These are phyloP conservation scores for Edaphochlamys debaryana DNA, from an alignment of 139 green algal genomes.

Conservation along the genomic window DNA sequence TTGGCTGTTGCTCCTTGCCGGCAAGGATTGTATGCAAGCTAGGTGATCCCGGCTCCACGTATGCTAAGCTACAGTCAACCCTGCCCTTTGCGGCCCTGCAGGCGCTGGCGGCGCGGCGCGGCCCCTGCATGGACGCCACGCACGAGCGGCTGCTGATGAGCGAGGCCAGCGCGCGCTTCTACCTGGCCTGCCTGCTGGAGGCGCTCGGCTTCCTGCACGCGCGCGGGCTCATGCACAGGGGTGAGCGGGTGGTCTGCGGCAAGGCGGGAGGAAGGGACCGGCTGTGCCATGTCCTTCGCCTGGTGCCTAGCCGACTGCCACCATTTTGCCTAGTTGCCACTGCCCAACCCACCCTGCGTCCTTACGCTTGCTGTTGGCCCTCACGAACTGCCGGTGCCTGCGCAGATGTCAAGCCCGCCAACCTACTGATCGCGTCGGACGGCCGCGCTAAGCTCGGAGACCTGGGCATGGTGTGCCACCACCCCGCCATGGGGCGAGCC, in stretches of 20 bases:
- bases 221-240: slow-evolving; percentile 3
- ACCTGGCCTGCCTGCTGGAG: slow-evolving; percentile 32
- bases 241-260: neutral
- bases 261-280: neutral
- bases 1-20: too few species aligned
- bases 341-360: too few species aligned
- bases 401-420: slow-evolving; percentile 34
- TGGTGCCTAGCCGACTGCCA: neutral
- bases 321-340: too few species aligned
- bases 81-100: neutral
- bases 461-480: slow-evolving; percentile 41
- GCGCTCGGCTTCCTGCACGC: slow-evolving; percentile 31
- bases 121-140: neutral
- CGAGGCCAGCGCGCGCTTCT: slow-evolving; percentile 26
- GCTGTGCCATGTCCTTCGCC: too few species aligned
- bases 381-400: too few species aligned
- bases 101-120: neutral
- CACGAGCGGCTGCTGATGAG: slow-evolving; percentile 38
- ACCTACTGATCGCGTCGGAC: slow-evolving; percentile 16
- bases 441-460: slow-evolving; percentile 35
- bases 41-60: neutral
- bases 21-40: neutral
- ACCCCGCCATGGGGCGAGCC: neutral
- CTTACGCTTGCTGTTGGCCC: too few species aligned
- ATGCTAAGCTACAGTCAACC: neutral